Conservation (phyloP, 352 stramenopile species). For the Pythium sp. region DNA sequence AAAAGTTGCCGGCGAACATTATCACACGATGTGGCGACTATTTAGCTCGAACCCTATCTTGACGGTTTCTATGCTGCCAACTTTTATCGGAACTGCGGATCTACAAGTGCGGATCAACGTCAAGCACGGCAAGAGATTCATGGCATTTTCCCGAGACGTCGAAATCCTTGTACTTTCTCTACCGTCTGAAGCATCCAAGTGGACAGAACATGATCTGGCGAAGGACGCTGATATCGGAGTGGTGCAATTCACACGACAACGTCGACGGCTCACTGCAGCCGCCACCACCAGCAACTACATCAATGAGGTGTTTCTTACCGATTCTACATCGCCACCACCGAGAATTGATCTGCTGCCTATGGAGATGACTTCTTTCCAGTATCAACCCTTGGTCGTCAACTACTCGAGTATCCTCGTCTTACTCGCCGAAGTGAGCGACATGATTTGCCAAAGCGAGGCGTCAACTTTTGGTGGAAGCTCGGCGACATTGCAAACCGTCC, state of each 20-base stretch:
- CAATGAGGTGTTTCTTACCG: not conserved
- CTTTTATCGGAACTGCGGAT: conserved; percentile 11
- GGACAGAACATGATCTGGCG: not conserved
- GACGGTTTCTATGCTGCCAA: conserved; percentile 9
- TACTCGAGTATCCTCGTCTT: conserved; percentile 4
- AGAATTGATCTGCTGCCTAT: conserved; percentile 8
- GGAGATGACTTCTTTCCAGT: not conserved
- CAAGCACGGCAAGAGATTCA: not conserved
- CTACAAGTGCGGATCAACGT: conserved; percentile 19
- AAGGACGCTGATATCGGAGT: not conserved
- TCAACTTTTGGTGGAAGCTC: conserved; percentile 7
- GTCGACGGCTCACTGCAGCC: not conserved
- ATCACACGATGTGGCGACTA: conserved; percentile 26
- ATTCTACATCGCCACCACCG: not conserved
- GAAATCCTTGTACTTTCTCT: not conserved
- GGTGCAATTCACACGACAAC: not conserved
- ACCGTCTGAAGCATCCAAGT: not conserved
- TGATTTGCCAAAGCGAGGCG: conserved; percentile 11
- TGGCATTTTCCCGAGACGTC: conserved; percentile 8
- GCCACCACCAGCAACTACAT: not conserved
- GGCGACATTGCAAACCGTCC: not conserved
- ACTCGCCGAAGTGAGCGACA: not conserved
- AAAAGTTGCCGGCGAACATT: conserved; percentile 3
- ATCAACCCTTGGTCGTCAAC: conserved; percentile 1
- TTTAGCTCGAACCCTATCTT: conserved; percentile 15